Percentiles rank a stretch among this genome's conserved stretches.
phyloP scores from a whole-genome alignment of 257 asterid genomes.

The Nicotiana knightiana region DNA sequence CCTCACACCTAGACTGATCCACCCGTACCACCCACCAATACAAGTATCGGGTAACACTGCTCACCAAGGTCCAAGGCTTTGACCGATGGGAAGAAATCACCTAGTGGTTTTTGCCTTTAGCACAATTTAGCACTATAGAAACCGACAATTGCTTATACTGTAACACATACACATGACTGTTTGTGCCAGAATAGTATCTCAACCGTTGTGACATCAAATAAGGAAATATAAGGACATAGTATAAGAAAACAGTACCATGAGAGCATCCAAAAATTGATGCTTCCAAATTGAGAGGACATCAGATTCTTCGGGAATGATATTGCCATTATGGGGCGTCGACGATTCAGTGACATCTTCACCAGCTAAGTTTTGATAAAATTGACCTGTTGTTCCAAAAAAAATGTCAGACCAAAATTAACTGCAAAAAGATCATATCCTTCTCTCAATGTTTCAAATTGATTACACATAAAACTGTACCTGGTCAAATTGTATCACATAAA shows the following conservation, averaged over 20 bases:
- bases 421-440: not conserved
- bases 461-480: no score
- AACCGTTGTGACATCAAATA: not conserved
- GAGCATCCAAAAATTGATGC: slow-evolving; percentile 66
- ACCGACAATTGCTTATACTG: not conserved
- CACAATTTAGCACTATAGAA: not conserved
- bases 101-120: not conserved
- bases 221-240: not conserved
- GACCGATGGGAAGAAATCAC: not conserved
- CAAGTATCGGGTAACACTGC: not conserved
- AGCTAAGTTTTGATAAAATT: slow-evolving; percentile 34
- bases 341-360: slow-evolving; percentile 31
- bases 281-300: slow-evolving; percentile 51
- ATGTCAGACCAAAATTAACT: not conserved
- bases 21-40: not conserved
- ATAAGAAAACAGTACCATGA: slow-evolving; percentile 36
- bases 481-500: not conserved
- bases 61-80: no score
- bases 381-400: slow-evolving; percentile 26
- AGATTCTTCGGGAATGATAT: slow-evolving; percentile 25
- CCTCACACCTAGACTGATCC: not conserved
- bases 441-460: not conserved
- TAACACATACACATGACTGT: not conserved
- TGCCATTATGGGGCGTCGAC: slow-evolving; percentile 28
- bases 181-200: not conserved